These are phyloP conservation scores for Epichloe sibirici DNA, from an alignment of 2,329 filamentous ascomycete genomes.

Conservation along the genomic window DNA sequence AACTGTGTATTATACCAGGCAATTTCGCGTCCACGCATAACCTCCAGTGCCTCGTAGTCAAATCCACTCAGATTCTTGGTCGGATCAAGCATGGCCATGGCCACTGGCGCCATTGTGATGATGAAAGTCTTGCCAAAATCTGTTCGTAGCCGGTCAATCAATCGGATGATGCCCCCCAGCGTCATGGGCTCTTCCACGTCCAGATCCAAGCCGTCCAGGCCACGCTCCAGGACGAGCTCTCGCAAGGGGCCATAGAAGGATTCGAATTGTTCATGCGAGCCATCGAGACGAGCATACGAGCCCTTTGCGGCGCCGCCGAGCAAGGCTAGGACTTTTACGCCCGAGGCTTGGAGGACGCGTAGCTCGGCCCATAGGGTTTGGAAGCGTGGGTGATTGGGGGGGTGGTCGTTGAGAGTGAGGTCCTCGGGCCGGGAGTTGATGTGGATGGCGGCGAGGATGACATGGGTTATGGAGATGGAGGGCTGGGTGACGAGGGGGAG, in stretches of 20 bases:
- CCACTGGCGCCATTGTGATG: conserved; percentile 73
- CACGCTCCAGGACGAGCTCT: conserved; percentile 47
- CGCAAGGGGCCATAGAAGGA: conserved; percentile 58
- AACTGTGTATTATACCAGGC: conserved; percentile 88
- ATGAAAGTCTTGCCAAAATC: conserved; percentile 63
- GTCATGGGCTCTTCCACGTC: conserved; percentile 71
- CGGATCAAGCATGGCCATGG: conserved; percentile 50
- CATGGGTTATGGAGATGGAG: conserved; percentile 52
- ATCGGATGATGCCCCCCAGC: conserved; percentile 48
- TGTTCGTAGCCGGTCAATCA: conserved; percentile 53
- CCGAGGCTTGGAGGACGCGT: conserved; percentile 54
- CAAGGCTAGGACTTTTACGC: conserved; percentile 76
- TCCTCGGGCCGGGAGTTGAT: conserved; percentile 55
- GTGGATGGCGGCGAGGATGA: conserved; percentile 80
- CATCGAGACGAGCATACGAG: conserved; percentile 49
- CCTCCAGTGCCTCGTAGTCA: conserved; percentile 63
- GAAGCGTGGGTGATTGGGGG: conserved; percentile 54
- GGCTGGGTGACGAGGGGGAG: conserved; percentile 37
- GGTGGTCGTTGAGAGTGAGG: conserved; percentile 71
- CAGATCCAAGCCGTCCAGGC: conserved; percentile 60
- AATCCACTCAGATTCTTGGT: conserved; percentile 65
- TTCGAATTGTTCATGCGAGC: conserved; percentile 51
- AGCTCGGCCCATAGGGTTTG: conserved; percentile 69
- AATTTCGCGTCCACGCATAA: conserved; percentile 51
- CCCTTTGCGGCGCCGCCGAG: conserved; percentile 75